These are phyloP conservation scores for Zopfia rhizophila DNA, from an alignment of 2,329 filamentous ascomycete species.

Conservation along the genomic window DNA sequence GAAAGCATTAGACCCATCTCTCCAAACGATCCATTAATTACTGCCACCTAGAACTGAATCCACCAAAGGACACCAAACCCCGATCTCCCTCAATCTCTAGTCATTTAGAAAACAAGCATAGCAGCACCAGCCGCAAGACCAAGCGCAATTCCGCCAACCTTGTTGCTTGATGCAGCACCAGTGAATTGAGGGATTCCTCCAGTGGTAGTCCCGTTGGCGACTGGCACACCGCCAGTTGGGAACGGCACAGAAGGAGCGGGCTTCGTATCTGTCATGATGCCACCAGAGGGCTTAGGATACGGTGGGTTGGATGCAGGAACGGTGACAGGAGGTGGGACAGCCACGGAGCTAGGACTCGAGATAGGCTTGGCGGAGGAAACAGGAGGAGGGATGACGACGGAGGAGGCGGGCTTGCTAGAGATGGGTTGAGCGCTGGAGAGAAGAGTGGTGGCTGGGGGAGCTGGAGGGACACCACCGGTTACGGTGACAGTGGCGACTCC, in stretches of 20 bases:
- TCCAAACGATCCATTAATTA: too few species aligned
- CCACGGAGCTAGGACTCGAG: slow-evolving; percentile 1
- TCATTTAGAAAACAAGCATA: slow-evolving; percentile 40
- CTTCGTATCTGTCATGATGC: slow-evolving; percentile 40
- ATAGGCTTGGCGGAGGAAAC: too few species aligned
- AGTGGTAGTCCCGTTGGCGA: slow-evolving; percentile 32
- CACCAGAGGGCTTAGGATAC: slow-evolving; percentile 29
- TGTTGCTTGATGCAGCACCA: slow-evolving; percentile 38
- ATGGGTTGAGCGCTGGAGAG: too few species aligned
- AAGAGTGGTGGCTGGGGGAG: slow-evolving; percentile 19
- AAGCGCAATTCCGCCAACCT: slow-evolving; percentile 32
- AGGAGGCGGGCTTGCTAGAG: too few species aligned
- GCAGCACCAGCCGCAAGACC: slow-evolving; percentile 34
- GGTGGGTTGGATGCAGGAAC: slow-evolving; percentile 22
- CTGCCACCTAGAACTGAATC: too few species aligned
- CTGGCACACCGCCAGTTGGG: slow-evolving; percentile 28
- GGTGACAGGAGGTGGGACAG: slow-evolving; percentile 13
- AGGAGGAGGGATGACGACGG: too few species aligned
- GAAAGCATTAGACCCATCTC: too few species aligned
- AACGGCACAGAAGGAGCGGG: slow-evolving; percentile 34
- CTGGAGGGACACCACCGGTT: slow-evolving; percentile 35
- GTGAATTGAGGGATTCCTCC: slow-evolving; percentile 38
- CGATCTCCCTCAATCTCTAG: too few species aligned
- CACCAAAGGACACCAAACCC: too few species aligned
- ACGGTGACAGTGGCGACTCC: slow-evolving; percentile 41